A percentile compares a stretch with the other conserved stretches of the same genome.
These are phyloP conservation scores for Hypoxylon sp. DNA, from an alignment of 2,329 filamentous ascomycete genomes.

Conservation along the genomic window DNA sequence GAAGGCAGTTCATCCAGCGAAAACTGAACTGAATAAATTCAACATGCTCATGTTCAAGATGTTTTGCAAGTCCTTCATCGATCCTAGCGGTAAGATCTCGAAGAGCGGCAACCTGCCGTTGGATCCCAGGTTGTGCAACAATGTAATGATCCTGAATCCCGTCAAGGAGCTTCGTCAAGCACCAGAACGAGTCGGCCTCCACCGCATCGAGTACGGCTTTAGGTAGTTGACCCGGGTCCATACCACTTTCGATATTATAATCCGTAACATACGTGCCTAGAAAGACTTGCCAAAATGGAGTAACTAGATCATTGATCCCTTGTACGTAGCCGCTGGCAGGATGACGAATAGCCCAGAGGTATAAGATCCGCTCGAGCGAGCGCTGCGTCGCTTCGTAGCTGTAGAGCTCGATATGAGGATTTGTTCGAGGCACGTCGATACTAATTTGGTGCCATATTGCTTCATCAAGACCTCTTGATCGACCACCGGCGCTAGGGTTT, in stretches of 20 bases:
- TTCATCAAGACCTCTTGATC: slow-evolving; percentile 81
- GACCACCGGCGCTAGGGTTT: slow-evolving; percentile 52
- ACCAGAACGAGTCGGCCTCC: slow-evolving; percentile 98
- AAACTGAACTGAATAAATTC: slow-evolving; percentile 99
- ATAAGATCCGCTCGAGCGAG: slow-evolving; percentile 92
- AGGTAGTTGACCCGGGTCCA: slow-evolving; percentile 96
- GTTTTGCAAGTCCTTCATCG: slow-evolving; percentile 82
- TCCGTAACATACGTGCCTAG: slow-evolving; percentile 95
- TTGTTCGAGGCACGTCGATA: slow-evolving; percentile 95
- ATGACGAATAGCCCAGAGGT: slow-evolving; percentile 97
- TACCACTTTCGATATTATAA: slow-evolving; percentile 87
- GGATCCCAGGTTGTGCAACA: slow-evolving; percentile 95
- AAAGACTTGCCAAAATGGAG: slow-evolving; percentile 98
- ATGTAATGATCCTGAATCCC: slow-evolving; percentile 99
- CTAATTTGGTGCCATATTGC: slow-evolving; percentile 99
- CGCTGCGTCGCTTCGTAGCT: slow-evolving; percentile 95
- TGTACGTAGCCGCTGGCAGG: slow-evolving; percentile 98
- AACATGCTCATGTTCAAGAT: slow-evolving; percentile 88
- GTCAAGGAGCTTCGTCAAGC: slow-evolving; percentile 95
- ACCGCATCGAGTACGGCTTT: slow-evolving; percentile 92
- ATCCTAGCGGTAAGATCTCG: slow-evolving; percentile 92
- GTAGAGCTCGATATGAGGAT: slow-evolving; percentile 94
- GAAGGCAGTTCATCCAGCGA: slow-evolving; percentile 98
- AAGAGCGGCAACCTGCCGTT: slow-evolving; percentile 88
- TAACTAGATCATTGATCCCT: slow-evolving; percentile 97